Percentiles rank a stretch among this genome's conserved stretches.
These are phyloP conservation scores for Coleophoma crateriformis DNA, from an alignment of 2,329 filamentous ascomycete species.

Conservation along the genomic window DNA sequence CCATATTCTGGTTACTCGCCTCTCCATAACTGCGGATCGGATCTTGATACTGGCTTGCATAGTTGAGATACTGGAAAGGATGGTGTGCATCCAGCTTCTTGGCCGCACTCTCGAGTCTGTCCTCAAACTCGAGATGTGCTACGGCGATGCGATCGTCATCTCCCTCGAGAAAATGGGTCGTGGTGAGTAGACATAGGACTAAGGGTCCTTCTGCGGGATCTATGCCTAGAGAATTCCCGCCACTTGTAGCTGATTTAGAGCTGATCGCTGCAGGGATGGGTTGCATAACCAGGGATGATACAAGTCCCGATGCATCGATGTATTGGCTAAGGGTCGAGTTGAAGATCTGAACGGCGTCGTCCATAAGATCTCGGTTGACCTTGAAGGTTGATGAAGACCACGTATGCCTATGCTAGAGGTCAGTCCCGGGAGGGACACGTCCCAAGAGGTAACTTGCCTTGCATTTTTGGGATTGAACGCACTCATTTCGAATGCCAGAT, in stretches of 20 bases:
- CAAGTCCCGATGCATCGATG: background rate
- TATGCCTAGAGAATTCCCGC: constrained; percentile 5
- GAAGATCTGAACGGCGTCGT: background rate
- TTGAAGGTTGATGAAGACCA: background rate
- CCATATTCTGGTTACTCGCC: constrained; percentile 29
- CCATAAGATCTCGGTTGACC: background rate
- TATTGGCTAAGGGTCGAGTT: background rate
- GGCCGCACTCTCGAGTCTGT: background rate
- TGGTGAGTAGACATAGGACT: background rate
- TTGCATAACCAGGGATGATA: background rate
- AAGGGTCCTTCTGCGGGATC: constrained; percentile 2
- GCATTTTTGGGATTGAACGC: background rate
- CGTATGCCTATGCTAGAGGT: background rate
- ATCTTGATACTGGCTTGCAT: constrained; percentile 35
- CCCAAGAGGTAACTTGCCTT: background rate
- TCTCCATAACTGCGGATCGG: constrained; percentile 36
- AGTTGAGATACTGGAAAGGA: constrained; percentile 35
- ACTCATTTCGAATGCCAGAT: constrained; percentile 6
- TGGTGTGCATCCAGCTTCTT: constrained; percentile 1
- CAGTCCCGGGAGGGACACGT: too few relatives aligned
- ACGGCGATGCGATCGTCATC: background rate
- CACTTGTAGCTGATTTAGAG: background rate
- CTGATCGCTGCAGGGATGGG: background rate
- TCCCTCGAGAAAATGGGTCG: background rate
- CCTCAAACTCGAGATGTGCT: background rate